Base-by-base conservation (phyloP, 2,329 filamentous ascomycete species). In the Dactylellina parvicollis region DNA sequence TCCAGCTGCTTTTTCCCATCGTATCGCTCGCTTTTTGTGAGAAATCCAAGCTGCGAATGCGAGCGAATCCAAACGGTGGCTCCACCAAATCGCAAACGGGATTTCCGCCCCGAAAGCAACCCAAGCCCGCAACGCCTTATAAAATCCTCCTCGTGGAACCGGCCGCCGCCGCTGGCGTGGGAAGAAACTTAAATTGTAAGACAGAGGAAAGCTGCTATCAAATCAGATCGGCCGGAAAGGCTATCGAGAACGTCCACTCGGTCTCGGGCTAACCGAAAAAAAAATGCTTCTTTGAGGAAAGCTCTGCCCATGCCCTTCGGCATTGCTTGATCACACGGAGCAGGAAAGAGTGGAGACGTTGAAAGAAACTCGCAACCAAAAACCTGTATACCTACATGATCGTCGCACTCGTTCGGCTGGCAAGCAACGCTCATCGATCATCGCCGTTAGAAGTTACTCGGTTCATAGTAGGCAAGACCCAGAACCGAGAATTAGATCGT, bases 161-260 rank as follows among this genome's bases (percentile, higher is more conserved):
- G 66, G 66, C 52, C 57, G 20, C 32, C 26, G 8, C 18, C 50
- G 34, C 57, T 40, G 49, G 26, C 40, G 40, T 49, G 49, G n/a
- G n/a, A n/a, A n/a, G n/a, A n/a, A n/a, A n/a, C n/a, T 57, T 42
- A 40, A 24, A 55, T 38, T 56, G 34, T 56, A 42, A 56, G 52
- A 56, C 52, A 50, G 14, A 40, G n/a, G 24, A 46, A 40, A 54
- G 16, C 55, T 46, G 38, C 34, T 54, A 44, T 64, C 57, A 59
- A 64, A 64, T 57, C 52, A 62, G 50, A 64, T 64, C 57, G 46
- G 57, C 66, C 66, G 44, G 56, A 70, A 42, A 40, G 47, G 20
- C n/a, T n/a, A n/a, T n/a, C n/a, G n/a, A n/a, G 38, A 40, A 49
- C 30, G 30, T 30, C 32, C 52, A 57, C 61, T 38, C 8, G 14